These are phyloP conservation scores for Colletotrichum orbiculare DNA, from an alignment of 2,329 filamentous ascomycete genomes.

Conservation along the genomic window DNA sequence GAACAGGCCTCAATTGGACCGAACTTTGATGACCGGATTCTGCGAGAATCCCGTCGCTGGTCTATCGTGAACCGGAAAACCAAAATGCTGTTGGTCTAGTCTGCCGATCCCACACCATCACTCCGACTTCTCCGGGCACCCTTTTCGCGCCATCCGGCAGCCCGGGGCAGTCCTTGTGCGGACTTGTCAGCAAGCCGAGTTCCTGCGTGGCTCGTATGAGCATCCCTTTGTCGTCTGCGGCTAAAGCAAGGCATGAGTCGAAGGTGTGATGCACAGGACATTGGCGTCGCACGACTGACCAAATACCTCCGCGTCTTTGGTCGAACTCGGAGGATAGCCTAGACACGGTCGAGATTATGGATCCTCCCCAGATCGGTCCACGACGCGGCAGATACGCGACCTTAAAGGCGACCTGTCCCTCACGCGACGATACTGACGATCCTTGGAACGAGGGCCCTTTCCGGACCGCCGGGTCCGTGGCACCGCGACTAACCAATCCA, in stretches of 20 bases:
- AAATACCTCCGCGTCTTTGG: slow-evolving; percentile 4
- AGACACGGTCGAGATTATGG: slow-evolving; percentile 19
- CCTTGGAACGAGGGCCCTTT: slow-evolving; percentile 5
- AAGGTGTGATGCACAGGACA: slow-evolving; percentile 14
- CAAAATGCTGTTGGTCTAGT: slow-evolving; percentile 16
- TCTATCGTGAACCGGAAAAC: slow-evolving; percentile 15
- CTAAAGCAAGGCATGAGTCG: slow-evolving; percentile 31
- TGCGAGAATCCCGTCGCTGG: slow-evolving; percentile 25
- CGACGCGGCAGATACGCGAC: slow-evolving; percentile 32
- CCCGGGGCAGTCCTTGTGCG: slow-evolving; percentile 9
- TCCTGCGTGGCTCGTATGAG: not conserved
- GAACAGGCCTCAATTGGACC: slow-evolving; percentile 24
- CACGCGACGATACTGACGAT: slow-evolving; percentile 29
- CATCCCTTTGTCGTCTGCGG: slow-evolving; percentile 14
- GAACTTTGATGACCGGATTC: slow-evolving; percentile 15
- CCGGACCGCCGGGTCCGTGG: slow-evolving; percentile 33
- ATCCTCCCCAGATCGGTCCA: slow-evolving; percentile 20
- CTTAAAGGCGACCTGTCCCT: slow-evolving; percentile 13
- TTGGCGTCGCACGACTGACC: slow-evolving; percentile 5
- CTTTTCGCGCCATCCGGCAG: slow-evolving; percentile 16
- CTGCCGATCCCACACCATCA: slow-evolving; percentile 19
- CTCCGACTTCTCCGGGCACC: not conserved
- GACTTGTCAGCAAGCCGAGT: slow-evolving; percentile 1
- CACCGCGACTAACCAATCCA: slow-evolving; percentile 16
- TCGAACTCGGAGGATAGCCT: slow-evolving; percentile 5